phyloP scores from a whole-genome alignment of 1,139 yeast genomes.

The Magnusiomyces suaveolens region DNA sequence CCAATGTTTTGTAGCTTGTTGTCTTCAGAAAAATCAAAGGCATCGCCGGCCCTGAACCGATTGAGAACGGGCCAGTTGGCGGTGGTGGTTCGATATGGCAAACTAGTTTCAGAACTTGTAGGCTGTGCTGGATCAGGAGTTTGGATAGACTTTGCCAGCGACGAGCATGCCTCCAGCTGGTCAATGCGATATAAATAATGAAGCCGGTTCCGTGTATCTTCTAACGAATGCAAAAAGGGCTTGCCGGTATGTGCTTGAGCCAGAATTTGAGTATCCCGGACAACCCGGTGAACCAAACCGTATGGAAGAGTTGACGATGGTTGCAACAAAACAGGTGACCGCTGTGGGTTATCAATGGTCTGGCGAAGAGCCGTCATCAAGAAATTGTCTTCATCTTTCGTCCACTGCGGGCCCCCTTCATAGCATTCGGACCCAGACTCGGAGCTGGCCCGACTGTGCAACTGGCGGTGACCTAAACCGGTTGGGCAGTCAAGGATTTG shows the following conservation, averaged over 20 bases:
- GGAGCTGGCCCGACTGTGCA: too few species aligned
- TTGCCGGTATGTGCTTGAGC: slow-evolving; percentile 24
- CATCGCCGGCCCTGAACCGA: neutral
- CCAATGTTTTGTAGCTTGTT: slow-evolving; percentile 3
- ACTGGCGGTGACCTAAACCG: too few species aligned
- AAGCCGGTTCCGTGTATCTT: slow-evolving; percentile 28
- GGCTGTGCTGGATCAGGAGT: neutral
- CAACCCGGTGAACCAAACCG: slow-evolving; percentile 32
- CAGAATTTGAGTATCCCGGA: slow-evolving; percentile 26
- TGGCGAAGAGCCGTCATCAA: neutral
- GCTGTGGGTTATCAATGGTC: neutral
- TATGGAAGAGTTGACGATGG: slow-evolving; percentile 26
- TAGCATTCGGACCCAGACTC: too few species aligned
- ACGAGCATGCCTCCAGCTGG: neutral
- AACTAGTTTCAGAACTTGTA: too few species aligned
- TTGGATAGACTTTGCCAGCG: too few species aligned
- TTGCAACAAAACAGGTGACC: neutral
- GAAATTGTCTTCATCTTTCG: slow-evolving; percentile 1
- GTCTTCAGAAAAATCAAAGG: slow-evolving; percentile 4
- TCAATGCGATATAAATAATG: slow-evolving; percentile 21
- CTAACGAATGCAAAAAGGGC: slow-evolving; percentile 28
- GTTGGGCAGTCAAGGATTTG: too few species aligned
- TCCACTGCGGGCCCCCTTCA: slow-evolving; percentile 4
- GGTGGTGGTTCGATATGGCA: too few species aligned
- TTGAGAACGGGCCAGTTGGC: too few species aligned